Evolutionary conservation across 495 filamentous ascomycete species (phyloP), one percentile per base, ranked within the genome.

Genomic region (Aspergillus bridgeri): DNA sequence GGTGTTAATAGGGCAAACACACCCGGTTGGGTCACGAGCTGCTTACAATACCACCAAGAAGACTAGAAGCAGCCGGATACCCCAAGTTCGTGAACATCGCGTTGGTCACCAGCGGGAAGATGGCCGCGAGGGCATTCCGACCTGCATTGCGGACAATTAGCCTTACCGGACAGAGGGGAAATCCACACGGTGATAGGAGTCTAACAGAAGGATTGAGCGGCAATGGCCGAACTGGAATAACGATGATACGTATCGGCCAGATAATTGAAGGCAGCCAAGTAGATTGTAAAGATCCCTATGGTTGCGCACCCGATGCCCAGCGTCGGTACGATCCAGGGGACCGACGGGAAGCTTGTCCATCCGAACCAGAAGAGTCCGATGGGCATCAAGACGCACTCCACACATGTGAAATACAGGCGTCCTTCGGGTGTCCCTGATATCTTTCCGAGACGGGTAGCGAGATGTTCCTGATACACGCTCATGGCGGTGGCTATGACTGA

Each of bases 181-280:
- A 23, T 17, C 3, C 45, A 47, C 45, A 13, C 8, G 21, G 4
- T 6, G 7, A 15, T 21, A 1, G 48, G 17, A 13, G 3, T 13
- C 74, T 29, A 62, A 78, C 83, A 86, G 62, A 90, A 93, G 5
- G 82, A 87, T 73, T 96, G 92, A 13, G 92, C 91, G 2, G 93
- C 93, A 45, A 96, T 76, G 3, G 92, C 92, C 9, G 89, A 93
- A 52, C 84, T 89, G 1, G 92, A 90, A 64, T 91, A 96, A 0
- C 81, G 76, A 65, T 91, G 86, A 68, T 96, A 98, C 2, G 83
- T 88, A 69, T 96, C 93, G 17, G 91, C 91, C 13, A 96, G 80
- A 61, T 96, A 96, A 64, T 96, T 98, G 75, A 96, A 96, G 0
- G 89, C 86, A 1, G 92, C 89, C 6, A 96, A 77, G 66, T 96